A percentile compares a stretch with the other conserved stretches of the same genome.
Conservation (phyloP, 2,329 filamentous ascomycete genomes). For the Neodidymelliopsis sp. region DNA sequence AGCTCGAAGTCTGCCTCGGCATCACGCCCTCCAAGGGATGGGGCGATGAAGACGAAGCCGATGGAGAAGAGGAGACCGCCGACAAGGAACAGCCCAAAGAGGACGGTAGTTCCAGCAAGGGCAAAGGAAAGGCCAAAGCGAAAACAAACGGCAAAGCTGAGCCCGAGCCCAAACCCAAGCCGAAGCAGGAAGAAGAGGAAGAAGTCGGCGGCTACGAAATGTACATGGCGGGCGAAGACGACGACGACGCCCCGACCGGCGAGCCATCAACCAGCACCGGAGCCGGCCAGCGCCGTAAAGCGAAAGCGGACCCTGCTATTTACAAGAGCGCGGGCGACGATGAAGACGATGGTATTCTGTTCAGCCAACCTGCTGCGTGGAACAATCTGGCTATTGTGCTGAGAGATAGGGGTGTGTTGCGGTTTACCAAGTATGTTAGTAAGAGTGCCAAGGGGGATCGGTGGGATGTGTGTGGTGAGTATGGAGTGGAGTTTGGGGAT, state of each 20-base stretch:
- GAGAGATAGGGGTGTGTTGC: constrained; percentile 82
- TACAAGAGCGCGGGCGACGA: constrained; percentile 67
- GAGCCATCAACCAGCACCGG: constrained; percentile 52
- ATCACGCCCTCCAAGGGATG: constrained; percentile 87
- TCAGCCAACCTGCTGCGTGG: constrained; percentile 77
- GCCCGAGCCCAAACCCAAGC: constrained; percentile 28
- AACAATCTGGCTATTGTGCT: constrained; percentile 92
- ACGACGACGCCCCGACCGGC: constrained; percentile 61
- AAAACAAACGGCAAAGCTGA: constrained; percentile 21
- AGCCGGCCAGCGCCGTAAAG: constrained; percentile 55
- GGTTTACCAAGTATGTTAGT: constrained; percentile 97
- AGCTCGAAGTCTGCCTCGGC: constrained; percentile 85
- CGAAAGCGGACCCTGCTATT: constrained; percentile 76
- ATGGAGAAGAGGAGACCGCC: constrained; percentile 57
- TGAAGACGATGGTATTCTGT: constrained; percentile 79
- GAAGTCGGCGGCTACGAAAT: constrained; percentile 80
- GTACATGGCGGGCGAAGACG: constrained; percentile 87
- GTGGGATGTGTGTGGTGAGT: constrained; percentile 86
- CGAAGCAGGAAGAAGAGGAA: constrained; percentile 58
- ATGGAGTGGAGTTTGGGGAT: constrained; percentile 71
- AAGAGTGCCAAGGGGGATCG: constrained; percentile 82
- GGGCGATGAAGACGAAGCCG: constrained; percentile 72
- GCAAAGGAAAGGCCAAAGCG: constrained; percentile 17
- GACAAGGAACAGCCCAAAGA: constrained; percentile 49
- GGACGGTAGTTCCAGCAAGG: constrained; percentile 39